These are phyloP conservation scores for Trametes cubensis DNA, from an alignment of 768 basidiomycete genomes.

Conservation along the genomic window DNA sequence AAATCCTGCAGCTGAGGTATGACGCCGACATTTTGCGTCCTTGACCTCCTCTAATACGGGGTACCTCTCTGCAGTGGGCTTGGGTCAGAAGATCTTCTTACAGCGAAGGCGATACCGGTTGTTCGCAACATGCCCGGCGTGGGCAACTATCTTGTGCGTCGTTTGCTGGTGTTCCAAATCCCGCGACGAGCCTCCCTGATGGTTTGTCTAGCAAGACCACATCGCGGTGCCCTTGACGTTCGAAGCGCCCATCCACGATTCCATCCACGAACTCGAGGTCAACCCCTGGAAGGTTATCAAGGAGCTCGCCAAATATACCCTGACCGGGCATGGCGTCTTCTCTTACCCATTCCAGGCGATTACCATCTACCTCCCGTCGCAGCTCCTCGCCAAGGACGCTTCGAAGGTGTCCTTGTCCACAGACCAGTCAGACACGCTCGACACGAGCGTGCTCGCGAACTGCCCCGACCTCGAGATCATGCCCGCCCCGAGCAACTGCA, in stretches of 20 bases:
- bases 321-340: slow-evolving; percentile 36
- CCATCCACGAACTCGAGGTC: slow-evolving; percentile 32
- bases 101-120: slow-evolving; percentile 23
- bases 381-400: background rate
- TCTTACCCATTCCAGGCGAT: slow-evolving; percentile 14
- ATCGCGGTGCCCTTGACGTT: slow-evolving; percentile 38
- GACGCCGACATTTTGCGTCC: too few relatives aligned
- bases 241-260: slow-evolving; percentile 37
- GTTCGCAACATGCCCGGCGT: slow-evolving; percentile 30
- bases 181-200: background rate
- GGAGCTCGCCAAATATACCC: slow-evolving; percentile 38
- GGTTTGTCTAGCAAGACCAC: slow-evolving; percentile 41
- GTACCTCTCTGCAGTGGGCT: slow-evolving; percentile 23
- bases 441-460: slow-evolving; percentile 22
- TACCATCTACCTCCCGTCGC: slow-evolving; percentile 10
- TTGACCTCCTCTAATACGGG: too few relatives aligned
- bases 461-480: slow-evolving; percentile 45
- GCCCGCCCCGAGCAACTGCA: slow-evolving; percentile 25
- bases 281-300: slow-evolving; percentile 31
- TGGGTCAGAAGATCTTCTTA: slow-evolving; percentile 27
- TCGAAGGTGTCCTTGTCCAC: background rate
- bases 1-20: slow-evolving; percentile 29
- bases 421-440: background rate
- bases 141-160: slow-evolving; percentile 27
- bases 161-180: too few relatives aligned